Conservation (phyloP, 805 yeast genomes). For the Ogataea populi-albae region DNA sequence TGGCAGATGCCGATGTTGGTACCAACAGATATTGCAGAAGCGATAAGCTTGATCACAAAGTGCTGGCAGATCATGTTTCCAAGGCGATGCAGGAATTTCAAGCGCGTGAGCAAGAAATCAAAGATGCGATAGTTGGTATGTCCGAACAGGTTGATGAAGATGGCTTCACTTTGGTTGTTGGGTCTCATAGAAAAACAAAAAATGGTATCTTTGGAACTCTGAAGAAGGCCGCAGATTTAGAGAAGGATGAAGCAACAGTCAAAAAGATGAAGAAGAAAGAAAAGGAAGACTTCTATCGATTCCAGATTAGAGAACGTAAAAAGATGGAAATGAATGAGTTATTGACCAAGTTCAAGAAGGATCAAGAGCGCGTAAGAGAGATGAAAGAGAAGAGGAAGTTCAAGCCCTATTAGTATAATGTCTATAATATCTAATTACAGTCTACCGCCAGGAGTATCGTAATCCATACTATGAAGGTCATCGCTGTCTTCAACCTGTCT, state of each 20-base stretch:
- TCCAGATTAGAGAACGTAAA: slow-evolving; percentile 92
- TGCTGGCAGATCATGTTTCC: slow-evolving; percentile 55
- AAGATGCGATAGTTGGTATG: slow-evolving; percentile 52
- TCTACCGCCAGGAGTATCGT: slow-evolving; percentile 43
- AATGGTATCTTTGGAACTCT: slow-evolving; percentile 61
- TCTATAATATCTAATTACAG: slow-evolving; percentile 20
- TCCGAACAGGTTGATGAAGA: slow-evolving; percentile 79
- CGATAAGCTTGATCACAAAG: slow-evolving; percentile 46
- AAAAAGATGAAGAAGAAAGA: slow-evolving; percentile 66
- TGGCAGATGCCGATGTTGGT: slow-evolving; percentile 31
- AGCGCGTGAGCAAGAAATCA: slow-evolving; percentile 60
- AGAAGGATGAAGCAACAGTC: slow-evolving; percentile 35
- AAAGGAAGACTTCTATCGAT: slow-evolving; percentile 89
- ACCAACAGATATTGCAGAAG: slow-evolving; percentile 41
- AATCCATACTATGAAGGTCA: slow-evolving; percentile 23
- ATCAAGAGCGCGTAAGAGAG: slow-evolving; percentile 77
- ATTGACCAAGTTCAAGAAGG: slow-evolving; percentile 79
- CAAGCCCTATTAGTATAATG: slow-evolving; percentile 61
- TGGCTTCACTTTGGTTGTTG: slow-evolving; percentile 90
- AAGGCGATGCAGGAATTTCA: slow-evolving; percentile 66
- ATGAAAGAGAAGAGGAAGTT: slow-evolving; percentile 82
- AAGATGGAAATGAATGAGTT: slow-evolving; percentile 89
- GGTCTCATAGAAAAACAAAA: slow-evolving; percentile 78
- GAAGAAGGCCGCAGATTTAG: slow-evolving; percentile 28
- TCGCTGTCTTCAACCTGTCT: slow-evolving; percentile 67